Conservation (phyloP, 208 protist genomes). For the Trichomonas tenax region DNA sequence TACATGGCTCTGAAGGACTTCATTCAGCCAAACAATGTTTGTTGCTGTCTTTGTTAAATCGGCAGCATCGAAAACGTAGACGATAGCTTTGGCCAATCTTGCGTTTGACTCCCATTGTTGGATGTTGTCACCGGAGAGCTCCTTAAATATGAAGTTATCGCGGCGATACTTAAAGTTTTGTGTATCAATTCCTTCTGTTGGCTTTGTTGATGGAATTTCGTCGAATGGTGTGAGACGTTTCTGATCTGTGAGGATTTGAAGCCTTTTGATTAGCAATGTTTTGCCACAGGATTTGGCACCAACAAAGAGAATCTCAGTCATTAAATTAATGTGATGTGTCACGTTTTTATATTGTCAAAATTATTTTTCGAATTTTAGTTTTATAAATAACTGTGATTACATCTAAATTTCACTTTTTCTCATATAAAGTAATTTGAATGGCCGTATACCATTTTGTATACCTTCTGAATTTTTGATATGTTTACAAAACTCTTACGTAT, state of each 20-base stretch:
- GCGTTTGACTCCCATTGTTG: neutral
- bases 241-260: neutral
- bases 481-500: no score
- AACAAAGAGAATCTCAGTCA: neutral
- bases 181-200: neutral
- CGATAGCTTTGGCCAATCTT: neutral
- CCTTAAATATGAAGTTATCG: neutral
- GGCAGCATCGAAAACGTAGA: constrained; percentile 6
- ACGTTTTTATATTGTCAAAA: no score
- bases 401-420: no score
- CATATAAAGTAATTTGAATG: no score
- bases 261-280: neutral
- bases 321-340: neutral
- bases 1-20: neutral
- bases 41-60: neutral
- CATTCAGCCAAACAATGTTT: neutral
- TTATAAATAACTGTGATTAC: no score
- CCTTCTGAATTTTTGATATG: no score
- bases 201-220: neutral
- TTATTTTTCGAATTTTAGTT: no score
- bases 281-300: neutral
- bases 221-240: neutral
- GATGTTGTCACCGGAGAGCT: neutral
- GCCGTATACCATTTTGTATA: no score
- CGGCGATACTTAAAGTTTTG: neutral